Base-by-base conservation (phyloP, 164 flowering plant genomes). In the Nymphaea thermarum region DNA sequence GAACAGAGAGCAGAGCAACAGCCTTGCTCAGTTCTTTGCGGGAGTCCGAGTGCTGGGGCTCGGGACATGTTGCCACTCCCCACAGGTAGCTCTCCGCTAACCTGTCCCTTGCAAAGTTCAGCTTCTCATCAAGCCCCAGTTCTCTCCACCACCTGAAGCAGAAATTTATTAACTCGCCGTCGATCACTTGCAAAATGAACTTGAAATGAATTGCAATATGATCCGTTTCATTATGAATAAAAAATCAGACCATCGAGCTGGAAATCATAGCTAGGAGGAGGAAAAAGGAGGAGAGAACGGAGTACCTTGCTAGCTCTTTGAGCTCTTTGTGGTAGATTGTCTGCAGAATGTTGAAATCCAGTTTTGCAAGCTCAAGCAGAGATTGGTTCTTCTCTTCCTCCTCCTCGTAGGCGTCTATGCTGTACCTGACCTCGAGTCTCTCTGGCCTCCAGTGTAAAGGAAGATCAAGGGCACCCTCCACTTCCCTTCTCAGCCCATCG, bases 131-230 rank as follows among this genome's bases (percentile, higher is more conserved):
- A 42, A 87, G 65, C 3, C 85, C 84, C 3, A 80, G 65, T 3
- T 78, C 81, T 42, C 70, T 78, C 92, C 92, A 87, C 92, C 92
- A 87, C 66, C 90, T 84, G 57, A 25, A 25, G 1, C 36, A 25
- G 36, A 0, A 25, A 25, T 25, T 25, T 25, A 25, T 25, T 25
- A 25, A 25, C 36, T 62, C 4, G 36, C 47, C 43, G 71, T 62
- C 47, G 71, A 15, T 68, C 43, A 60, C 70, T 67, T 25, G 69
- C 69, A 67, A 67, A 67, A 10, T 67, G 43, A 63, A 43, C 44
- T 14, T 42, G 17, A 12, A 3, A 43, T 63, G n/a, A 36, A 18
- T 12, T 63, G 43, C 65, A 3, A 45, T 67, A 67, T 62, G 62
- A 67, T 53, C 36, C 36, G 36, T 25, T 25, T 25, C 36, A 25